Base-by-base conservation (phyloP, 805 yeast species). In the Monosporozyma aerobia region DNA sequence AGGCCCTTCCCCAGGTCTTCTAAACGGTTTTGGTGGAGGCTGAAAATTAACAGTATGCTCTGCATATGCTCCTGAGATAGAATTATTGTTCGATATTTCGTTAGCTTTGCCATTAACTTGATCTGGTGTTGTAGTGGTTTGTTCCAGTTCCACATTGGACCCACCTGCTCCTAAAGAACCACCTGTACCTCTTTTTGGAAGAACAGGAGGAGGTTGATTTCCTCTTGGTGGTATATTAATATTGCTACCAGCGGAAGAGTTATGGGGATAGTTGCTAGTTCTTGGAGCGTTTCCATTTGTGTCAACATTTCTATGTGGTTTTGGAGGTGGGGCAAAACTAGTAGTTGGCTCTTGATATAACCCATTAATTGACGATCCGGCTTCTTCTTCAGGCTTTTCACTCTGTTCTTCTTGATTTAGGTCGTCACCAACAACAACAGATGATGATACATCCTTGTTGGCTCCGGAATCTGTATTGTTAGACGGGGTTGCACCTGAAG, bases 291-390 rank as follows among this genome's bases (percentile, higher is more conserved):
- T 27, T 6, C 16, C 19, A 22, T 22, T 16, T 7, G 30, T 11
- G 19, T 45, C 48, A 23, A 23, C 22, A 51, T 47, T 48, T 60
- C 63, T 37, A 56, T 56, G 57, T 58, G 76, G 53, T 67, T 62
- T 69, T 63, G 74, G 64, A 3, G 80, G 80, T 19, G 79, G 77
- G 3, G 74, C 72, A 51, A 67, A 69, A 41, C 11, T 69, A 56
- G 51, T 73, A 63, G 33, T 65, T 29, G 53, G 52, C 19, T 55
- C 57, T 11, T 52, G 51, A 44, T 56, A 58, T 11, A 35, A 59
- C 0, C 75, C 76, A 3, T 75, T 62, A 44, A 74, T 30, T 13
- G 32, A 43, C 4, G 51, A 8, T 40, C 25, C 29, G 23, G 41
- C 11, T 16, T 41, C 47, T 22, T 5, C n/a, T 39, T 67, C 63